A percentile compares a stretch with the other conserved stretches of the same genome.
phyloP scores from a whole-genome alignment of 148 eudicot genomes.

The Rhododendron ovatum region DNA sequence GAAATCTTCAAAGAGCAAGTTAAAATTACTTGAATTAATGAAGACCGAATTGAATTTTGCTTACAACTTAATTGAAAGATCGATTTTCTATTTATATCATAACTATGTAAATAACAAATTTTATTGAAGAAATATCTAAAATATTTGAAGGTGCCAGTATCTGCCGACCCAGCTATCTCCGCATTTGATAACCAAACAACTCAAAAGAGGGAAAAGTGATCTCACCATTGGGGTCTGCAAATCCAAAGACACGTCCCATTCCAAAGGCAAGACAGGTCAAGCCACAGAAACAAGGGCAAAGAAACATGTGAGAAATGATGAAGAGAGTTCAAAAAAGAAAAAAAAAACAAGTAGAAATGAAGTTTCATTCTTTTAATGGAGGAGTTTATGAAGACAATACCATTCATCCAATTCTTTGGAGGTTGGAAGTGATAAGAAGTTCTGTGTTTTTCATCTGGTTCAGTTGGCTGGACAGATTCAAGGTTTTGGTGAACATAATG shows the following conservation, averaged over 20 bases:
- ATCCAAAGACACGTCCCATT: neutral
- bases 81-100: neutral
- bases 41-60: neutral
- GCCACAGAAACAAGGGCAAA: neutral
- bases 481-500: slow-evolving; percentile 17
- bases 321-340: neutral
- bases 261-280: slow-evolving; percentile 3
- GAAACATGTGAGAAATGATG: neutral
- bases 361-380: neutral
- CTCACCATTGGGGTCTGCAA: slow-evolving; percentile 69
- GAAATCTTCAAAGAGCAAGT: neutral
- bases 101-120: neutral
- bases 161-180: neutral
- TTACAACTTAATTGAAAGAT: neutral
- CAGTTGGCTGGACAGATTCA: neutral
- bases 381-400: slow-evolving; percentile 14
- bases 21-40: neutral
- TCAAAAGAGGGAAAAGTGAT: neutral
- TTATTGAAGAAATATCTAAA: neutral
- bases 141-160: neutral
- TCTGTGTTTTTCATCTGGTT: slow-evolving; percentile 29
- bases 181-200: neutral
- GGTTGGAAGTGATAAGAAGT: slow-evolving; percentile 69
- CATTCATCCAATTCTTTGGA: slow-evolving; percentile 69
- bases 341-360: neutral